Evolutionary conservation across 805 yeast species (phyloP).

Genomic region (Phaffomyces thermotolerans): DNA sequence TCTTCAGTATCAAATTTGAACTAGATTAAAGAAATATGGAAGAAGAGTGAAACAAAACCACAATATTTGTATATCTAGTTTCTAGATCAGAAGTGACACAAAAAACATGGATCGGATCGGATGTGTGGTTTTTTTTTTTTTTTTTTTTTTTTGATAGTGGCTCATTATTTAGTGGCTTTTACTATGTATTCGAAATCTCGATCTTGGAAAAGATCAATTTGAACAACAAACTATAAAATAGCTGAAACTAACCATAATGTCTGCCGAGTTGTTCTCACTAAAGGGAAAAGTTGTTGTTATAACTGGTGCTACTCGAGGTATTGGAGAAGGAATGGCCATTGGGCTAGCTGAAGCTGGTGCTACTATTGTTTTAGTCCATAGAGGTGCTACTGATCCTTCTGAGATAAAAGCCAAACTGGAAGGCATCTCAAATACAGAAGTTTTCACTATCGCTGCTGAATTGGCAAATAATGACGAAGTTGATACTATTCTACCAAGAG

Average conservation of each 20-base stretch:
- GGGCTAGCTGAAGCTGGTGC: constrained; percentile 87
- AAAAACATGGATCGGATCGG: too few species aligned
- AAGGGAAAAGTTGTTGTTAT: constrained; percentile 78
- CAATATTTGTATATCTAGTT: too few species aligned
- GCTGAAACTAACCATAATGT: constrained; percentile 14
- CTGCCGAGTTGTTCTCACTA: constrained; percentile 58
- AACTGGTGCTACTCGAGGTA: constrained; percentile 78
- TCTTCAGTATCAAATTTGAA: too few species aligned
- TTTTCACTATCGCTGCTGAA: constrained; percentile 38
- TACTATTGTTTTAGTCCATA: constrained; percentile 45
- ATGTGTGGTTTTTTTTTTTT: too few species aligned
- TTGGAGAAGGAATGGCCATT: constrained; percentile 73
- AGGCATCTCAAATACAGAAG: constrained; percentile 46
- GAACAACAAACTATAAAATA: neutral
- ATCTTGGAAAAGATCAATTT: too few species aligned
- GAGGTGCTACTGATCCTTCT: constrained; percentile 16
- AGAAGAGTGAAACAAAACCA: too few species aligned
- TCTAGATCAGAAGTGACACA: too few species aligned
- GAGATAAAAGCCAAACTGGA: constrained; percentile 24
- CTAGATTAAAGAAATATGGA: too few species aligned
- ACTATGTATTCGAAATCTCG: too few species aligned
- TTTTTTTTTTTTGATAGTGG: too few species aligned
- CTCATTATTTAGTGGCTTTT: too few species aligned
- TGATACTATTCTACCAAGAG: constrained; percentile 23
- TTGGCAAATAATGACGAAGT: constrained; percentile 18